These are phyloP conservation scores for Aspergillus terreus DNA, from an alignment of 2,329 filamentous ascomycete genomes.

Conservation along the genomic window DNA sequence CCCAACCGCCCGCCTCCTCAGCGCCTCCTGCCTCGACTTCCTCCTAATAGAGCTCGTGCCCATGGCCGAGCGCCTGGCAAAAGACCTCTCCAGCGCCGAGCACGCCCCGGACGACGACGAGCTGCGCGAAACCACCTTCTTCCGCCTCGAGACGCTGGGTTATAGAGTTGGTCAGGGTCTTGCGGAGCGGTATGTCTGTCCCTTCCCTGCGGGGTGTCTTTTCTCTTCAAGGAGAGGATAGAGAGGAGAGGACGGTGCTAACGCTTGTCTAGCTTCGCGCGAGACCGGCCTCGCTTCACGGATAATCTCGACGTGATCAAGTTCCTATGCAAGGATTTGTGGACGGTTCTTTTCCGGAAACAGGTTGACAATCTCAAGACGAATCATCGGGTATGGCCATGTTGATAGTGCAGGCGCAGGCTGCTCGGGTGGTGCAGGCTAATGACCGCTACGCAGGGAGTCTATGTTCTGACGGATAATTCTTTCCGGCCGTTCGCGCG, in stretches of 20 bases:
- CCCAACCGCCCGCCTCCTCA: constrained; percentile 71
- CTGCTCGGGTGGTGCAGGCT: no score
- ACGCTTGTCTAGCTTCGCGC: constrained; percentile 32
- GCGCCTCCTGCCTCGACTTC: constrained; percentile 84
- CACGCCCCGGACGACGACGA: constrained; percentile 57
- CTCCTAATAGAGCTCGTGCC: constrained; percentile 96
- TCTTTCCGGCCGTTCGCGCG: constrained; percentile 81
- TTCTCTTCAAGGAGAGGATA: not conserved
- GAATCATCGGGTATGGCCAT: constrained; percentile 69
- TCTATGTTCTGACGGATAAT: constrained; percentile 94
- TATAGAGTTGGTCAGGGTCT: constrained; percentile 91
- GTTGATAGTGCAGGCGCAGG: not conserved
- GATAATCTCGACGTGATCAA: constrained; percentile 96
- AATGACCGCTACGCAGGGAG: constrained; percentile 55
- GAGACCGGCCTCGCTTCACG: constrained; percentile 78
- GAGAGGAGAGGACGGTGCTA: not conserved
- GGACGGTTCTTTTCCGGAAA: constrained; percentile 91
- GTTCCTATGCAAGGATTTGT: constrained; percentile 97
- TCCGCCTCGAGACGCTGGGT: constrained; percentile 75
- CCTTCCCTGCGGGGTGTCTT: not conserved
- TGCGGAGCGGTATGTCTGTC: constrained; percentile 70
- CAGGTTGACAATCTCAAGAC: constrained; percentile 99
- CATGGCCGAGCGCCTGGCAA: constrained; percentile 80
- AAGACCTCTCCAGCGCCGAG: constrained; percentile 53
- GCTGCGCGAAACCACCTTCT: constrained; percentile 79